These are phyloP conservation scores for Adansonia digitata DNA, from an alignment of 345 rosid genomes.

Conservation along the genomic window DNA sequence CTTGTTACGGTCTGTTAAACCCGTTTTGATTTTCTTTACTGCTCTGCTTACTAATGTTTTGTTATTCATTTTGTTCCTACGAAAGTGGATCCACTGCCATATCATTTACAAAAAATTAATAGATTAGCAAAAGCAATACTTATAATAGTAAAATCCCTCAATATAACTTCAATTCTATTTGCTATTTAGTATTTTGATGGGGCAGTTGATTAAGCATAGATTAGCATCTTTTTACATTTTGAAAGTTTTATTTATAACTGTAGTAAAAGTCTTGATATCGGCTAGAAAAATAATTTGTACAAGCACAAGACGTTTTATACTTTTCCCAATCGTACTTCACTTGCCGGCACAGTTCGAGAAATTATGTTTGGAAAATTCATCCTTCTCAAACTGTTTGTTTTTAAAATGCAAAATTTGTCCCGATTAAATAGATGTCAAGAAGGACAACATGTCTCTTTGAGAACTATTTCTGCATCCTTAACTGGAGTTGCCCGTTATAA, in stretches of 20 bases:
- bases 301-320: too few species aligned
- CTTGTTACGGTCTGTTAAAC: constrained; percentile 60
- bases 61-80: not conserved
- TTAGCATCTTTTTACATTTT: not conserved
- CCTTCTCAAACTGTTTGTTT: not conserved
- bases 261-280: not conserved
- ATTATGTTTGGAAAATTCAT: not conserved
- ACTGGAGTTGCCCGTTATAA: not conserved
- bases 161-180: not conserved
- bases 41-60: not conserved
- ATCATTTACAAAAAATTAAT: not conserved
- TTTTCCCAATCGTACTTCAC: too few species aligned
- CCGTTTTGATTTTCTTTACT: not conserved
- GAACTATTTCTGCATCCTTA: not conserved
- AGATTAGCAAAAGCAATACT: not conserved
- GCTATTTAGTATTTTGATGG: not conserved
- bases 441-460: not conserved
- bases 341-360: not conserved
- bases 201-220: not conserved
- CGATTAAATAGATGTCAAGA: not conserved
- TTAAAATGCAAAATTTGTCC: not conserved
- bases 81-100: not conserved
- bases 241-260: not conserved
- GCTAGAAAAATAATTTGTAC: not conserved
- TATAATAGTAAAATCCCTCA: not conserved